Base-by-base conservation (phyloP, 1,284 basidiomycete species). In the Ustilago loliicola region DNA sequence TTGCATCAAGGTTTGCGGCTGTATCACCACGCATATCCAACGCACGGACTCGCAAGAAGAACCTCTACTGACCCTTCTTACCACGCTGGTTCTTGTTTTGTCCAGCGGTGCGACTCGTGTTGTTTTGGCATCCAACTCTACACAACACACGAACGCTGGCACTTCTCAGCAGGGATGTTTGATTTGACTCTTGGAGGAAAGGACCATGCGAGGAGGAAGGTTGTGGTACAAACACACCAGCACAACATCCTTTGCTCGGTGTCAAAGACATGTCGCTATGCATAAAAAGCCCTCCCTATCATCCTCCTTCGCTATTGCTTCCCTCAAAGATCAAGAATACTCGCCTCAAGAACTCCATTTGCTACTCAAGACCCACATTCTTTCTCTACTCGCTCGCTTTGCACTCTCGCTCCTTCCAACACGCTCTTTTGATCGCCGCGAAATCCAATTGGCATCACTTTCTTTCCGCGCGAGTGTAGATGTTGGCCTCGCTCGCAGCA, bases 221-320 rank as follows among this genome's bases (percentile, higher is more conserved):
- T 19, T 40, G 38, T 2, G 11, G 42, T 45, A 7, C 8, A 10
- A 45, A 0, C 7, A 45, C 19, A 7, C 7, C 21, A 45, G n/a
- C 21, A 45, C 5, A 21, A 45, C 42, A 10, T 21, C 9, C 19
- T 45, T 21, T 21, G 19, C n/a, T 45, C 21, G n/a, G n/a, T 45
- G 19, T 45, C 21, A n/a, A 34, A n/a, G 13, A 25, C 17, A n/a
- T 53, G 61, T 64, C 61, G 61, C 61, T 54, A 64, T 30, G 53
- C 61, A 64, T 64, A 64, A 57, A 57, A 56, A 8, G 3, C 23
- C 11, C 13, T n/a, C 36, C 15, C 15, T 40, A 10, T n/a, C 11
- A 13, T 19, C 27, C 38, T 30, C 27, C 40, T 19, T 19, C 8
- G 36, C 11, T 13, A n/a, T 42, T n/a, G 32, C 8, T 19, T 51